Conservation (phyloP, 441 rosid species). For the Kokia cookei region DNA sequence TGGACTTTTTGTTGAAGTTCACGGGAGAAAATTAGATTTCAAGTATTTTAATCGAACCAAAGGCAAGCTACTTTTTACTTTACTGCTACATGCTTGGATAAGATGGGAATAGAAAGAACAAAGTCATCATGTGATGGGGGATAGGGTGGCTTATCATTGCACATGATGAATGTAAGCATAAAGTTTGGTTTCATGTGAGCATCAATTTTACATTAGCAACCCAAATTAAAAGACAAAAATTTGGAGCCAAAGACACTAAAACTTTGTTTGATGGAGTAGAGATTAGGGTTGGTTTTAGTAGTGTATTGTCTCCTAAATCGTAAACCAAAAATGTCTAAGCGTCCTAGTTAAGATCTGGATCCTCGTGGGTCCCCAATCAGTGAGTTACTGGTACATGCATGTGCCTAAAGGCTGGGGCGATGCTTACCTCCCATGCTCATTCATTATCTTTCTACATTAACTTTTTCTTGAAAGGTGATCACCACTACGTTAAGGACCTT, state of each 20-base stretch:
- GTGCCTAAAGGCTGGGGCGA: constrained; percentile 43
- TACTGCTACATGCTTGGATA: not conserved
- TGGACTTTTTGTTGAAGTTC: not conserved
- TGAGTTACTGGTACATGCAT: constrained; percentile 29
- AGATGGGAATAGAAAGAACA: not conserved
- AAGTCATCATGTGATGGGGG: not conserved
- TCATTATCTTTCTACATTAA: constrained; percentile 11
- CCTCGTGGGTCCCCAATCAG: constrained; percentile 30
- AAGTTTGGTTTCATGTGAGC: constrained; percentile 19
- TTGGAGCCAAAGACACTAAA: not conserved
- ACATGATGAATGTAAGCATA: constrained; percentile 18
- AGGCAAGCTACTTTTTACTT: not conserved
- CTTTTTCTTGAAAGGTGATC: constrained; percentile 18
- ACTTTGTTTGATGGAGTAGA: not conserved
- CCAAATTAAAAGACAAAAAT: not conserved
- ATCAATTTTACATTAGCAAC: not conserved
- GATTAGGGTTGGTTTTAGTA: not conserved
- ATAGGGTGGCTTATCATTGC: constrained; percentile 23
- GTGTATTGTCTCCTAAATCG: constrained; percentile 20
- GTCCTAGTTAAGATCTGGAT: constrained; percentile 6
- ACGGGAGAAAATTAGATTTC: not conserved
- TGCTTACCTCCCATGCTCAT: constrained; percentile 29
- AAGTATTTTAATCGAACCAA: not conserved
- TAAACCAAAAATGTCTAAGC: constrained; percentile 11
- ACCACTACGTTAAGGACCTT: constrained; percentile 12